Conservation (phyloP, 2,329 filamentous ascomycete species). For the Diplodia corticola region DNA sequence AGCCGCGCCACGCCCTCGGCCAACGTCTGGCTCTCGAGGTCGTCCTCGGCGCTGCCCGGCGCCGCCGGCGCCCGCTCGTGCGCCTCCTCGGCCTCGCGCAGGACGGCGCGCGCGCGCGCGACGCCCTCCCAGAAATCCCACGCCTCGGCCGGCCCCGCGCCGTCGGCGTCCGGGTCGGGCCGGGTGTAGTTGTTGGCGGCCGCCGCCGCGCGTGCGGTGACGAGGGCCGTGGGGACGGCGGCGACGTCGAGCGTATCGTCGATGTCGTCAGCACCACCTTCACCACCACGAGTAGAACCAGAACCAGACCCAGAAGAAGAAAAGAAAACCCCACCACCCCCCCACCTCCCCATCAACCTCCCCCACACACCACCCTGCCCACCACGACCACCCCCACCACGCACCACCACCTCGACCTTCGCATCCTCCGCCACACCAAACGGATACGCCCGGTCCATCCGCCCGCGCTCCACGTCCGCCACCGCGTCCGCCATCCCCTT, state of each 20-base stretch:
- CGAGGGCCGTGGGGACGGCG: neutral
- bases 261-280: neutral
- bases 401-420: neutral
- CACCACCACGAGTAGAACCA: no score
- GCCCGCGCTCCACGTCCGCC: constrained; percentile 3
- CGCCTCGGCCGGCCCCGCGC: neutral
- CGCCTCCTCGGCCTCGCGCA: constrained; percentile 17
- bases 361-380: neutral
- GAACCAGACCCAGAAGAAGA: no score
- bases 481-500: constrained; percentile 28
- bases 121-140: constrained; percentile 4
- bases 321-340: no score
- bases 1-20: constrained; percentile 11
- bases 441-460: constrained; percentile 2
- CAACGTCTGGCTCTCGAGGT: neutral
- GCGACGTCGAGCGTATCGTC: neutral
- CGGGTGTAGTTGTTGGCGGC: neutral
- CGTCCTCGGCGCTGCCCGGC: neutral
- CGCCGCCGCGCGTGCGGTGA: neutral
- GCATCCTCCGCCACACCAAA: neutral
- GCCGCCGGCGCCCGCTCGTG: constrained; percentile 23
- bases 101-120: neutral
- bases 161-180: neutral
- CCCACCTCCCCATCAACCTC: no score
- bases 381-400: neutral